Percentiles rank a stretch among this genome's conserved stretches.
Evolutionary conservation across 352 stramenopile genomes (phyloP).

Genomic region (Globisporangium echinulatum): DNA sequence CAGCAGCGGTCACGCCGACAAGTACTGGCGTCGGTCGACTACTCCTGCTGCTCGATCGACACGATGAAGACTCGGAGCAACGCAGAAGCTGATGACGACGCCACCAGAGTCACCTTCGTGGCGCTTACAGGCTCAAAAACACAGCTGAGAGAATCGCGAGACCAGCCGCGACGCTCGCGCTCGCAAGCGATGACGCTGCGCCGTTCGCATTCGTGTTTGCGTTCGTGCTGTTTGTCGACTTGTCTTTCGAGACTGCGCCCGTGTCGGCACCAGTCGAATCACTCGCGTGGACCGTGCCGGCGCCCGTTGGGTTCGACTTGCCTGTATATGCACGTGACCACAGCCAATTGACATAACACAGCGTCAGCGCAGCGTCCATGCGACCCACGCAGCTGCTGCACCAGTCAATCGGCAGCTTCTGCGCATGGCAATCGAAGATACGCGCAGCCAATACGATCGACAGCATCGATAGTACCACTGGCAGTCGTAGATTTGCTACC

Average conservation of each 20-base stretch:
- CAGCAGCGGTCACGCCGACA: no score
- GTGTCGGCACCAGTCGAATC: constrained; percentile 8
- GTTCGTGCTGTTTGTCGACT: constrained; percentile 8
- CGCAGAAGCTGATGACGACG: no score
- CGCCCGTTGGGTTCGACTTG: constrained; percentile 8
- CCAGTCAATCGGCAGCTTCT: no score
- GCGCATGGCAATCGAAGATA: no score
- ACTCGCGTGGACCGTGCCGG: constrained; percentile 15
- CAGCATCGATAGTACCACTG: neutral
- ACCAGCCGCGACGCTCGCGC: constrained; percentile 23
- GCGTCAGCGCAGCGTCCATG: neutral
- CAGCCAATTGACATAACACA: neutral
- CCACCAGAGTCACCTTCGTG: neutral
- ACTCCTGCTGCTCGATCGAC: no score
- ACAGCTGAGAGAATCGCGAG: constrained; percentile 28
- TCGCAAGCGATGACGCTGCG: constrained; percentile 19
- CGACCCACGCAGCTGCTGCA: no score
- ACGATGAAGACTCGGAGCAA: no score
- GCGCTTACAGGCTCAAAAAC: constrained; percentile 31
- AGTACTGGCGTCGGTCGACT: no score
- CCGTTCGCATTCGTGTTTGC: constrained; percentile 16
- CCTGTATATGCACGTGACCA: neutral
- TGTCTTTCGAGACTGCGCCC: constrained; percentile 13
- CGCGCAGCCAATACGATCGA: constrained; percentile 3
- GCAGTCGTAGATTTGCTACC: neutral